A percentile compares a stretch with the other conserved stretches of the same genome.
Conservation (phyloP, 2,329 filamentous ascomycete genomes). For the Fusarium nanum region DNA sequence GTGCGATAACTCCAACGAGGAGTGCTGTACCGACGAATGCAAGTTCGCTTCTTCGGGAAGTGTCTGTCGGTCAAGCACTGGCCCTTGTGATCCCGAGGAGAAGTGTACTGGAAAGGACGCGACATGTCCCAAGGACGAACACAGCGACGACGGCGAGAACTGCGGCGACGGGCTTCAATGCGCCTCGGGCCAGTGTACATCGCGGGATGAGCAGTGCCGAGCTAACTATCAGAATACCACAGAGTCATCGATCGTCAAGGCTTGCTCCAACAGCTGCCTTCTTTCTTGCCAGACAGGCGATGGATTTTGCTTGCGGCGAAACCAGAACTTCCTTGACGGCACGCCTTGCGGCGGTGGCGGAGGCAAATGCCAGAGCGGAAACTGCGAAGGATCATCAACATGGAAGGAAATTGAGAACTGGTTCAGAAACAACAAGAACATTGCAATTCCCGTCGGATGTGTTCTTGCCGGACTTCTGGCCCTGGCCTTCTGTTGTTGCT, state of each 20-base stretch:
- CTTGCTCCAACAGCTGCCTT: slow-evolving; percentile 77
- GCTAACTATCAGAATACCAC: slow-evolving; percentile 82
- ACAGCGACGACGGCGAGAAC: slow-evolving; percentile 73
- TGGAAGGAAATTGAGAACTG: slow-evolving; percentile 78
- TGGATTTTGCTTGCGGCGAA: slow-evolving; percentile 77
- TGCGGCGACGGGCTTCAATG: slow-evolving; percentile 82
- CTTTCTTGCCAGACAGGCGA: slow-evolving; percentile 81
- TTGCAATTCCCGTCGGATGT: slow-evolving; percentile 83
- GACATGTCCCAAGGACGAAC: slow-evolving; percentile 79
- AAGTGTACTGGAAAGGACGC: slow-evolving; percentile 79
- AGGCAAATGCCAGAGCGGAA: slow-evolving; percentile 81
- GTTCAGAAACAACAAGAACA: slow-evolving; percentile 79
- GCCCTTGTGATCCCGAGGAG: slow-evolving; percentile 87
- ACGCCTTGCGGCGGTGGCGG: slow-evolving; percentile 85
- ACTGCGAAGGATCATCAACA: slow-evolving; percentile 77
- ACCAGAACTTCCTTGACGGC: slow-evolving; percentile 94
- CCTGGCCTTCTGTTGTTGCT: slow-evolving; percentile 75
- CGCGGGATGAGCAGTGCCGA: slow-evolving; percentile 88
- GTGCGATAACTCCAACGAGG: slow-evolving; percentile 85
- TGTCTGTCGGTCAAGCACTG: slow-evolving; percentile 83
- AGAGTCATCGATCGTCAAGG: slow-evolving; percentile 79
- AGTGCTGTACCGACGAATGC: slow-evolving; percentile 78
- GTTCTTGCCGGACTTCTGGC: slow-evolving; percentile 80
- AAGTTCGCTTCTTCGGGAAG: slow-evolving; percentile 74
- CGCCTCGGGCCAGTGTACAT: slow-evolving; percentile 94